Evolutionary conservation across 352 stramenopile species (phyloP).

Genomic region (Phytophthora cactorum): DNA sequence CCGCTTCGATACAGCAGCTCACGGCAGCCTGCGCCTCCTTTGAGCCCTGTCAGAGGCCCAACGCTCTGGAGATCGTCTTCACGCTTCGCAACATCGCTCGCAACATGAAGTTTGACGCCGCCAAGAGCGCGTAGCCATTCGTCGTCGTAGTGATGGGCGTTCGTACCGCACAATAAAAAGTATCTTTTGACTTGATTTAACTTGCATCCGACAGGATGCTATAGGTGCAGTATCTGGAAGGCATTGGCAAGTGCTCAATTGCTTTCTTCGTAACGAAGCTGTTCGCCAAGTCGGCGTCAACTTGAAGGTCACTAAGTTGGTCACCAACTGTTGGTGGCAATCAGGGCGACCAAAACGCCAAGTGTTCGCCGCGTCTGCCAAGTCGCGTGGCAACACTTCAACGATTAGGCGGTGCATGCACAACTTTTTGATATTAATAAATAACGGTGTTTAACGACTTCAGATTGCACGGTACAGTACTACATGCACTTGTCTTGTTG

Average conservation of each 20-base stretch:
- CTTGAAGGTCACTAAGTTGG: too few species aligned
- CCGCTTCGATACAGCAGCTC: constrained; percentile 39
- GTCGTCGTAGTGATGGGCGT: constrained; percentile 2
- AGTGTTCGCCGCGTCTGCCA: constrained; percentile 3
- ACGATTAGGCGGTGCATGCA: not conserved
- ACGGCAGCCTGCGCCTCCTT: constrained; percentile 42
- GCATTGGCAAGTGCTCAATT: not conserved
- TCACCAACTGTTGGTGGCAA: not conserved
- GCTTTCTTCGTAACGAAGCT: not conserved
- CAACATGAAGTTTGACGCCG: constrained; percentile 18
- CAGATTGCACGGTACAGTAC: too few species aligned
- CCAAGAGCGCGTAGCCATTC: constrained; percentile 20
- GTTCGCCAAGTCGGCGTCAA: constrained; percentile 6
- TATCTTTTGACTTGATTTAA: constrained; percentile 23
- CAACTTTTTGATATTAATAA: too few species aligned
- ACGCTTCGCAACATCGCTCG: constrained; percentile 44
- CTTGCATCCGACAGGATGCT: not conserved
- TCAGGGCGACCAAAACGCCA: not conserved
- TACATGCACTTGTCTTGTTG: too few species aligned
- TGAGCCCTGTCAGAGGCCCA: constrained; percentile 45
- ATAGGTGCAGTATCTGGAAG: not conserved
- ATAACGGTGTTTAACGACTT: too few species aligned
- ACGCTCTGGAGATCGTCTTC: constrained; percentile 59
- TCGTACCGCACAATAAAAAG: constrained; percentile 7
- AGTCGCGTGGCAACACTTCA: constrained; percentile 15